Conservation (phyloP, 805 yeast species). For the Ogataea nakhonphanomensis region DNA sequence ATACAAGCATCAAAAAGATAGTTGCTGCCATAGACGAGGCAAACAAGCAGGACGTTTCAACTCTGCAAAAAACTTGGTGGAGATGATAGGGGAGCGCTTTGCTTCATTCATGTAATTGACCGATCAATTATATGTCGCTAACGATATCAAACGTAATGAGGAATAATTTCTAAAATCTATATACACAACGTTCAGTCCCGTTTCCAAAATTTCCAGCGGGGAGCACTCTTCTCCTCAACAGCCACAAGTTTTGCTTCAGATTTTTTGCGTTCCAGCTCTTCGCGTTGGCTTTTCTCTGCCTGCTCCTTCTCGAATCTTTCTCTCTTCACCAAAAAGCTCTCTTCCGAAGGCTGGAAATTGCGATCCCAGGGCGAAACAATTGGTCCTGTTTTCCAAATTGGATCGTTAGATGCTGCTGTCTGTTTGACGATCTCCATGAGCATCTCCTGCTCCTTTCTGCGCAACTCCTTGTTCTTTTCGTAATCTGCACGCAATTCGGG, state of each 20-base stretch:
- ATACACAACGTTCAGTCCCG: neutral
- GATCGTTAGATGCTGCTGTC: slow-evolving; percentile 67
- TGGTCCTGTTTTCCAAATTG: slow-evolving; percentile 79
- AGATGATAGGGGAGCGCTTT: slow-evolving; percentile 9
- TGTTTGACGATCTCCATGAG: slow-evolving; percentile 61
- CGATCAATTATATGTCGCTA: neutral
- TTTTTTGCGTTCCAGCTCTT: slow-evolving; percentile 41
- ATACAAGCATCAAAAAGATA: slow-evolving; percentile 77
- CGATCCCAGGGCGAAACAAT: slow-evolving; percentile 67
- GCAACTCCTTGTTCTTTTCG: slow-evolving; percentile 56
- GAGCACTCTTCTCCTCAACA: neutral
- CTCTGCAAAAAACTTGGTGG: slow-evolving; percentile 11
- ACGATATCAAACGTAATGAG: too few relatives aligned
- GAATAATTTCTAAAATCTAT: too few relatives aligned
- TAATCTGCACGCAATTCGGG: slow-evolving; percentile 82
- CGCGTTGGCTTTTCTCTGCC: slow-evolving; percentile 38
- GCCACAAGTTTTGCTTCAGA: slow-evolving; percentile 33
- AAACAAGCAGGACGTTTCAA: slow-evolving; percentile 44
- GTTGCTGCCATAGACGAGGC: slow-evolving; percentile 82
- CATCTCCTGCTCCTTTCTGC: slow-evolving; percentile 67
- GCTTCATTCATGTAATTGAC: neutral
- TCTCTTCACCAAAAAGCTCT: slow-evolving; percentile 36
- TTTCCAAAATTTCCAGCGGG: slow-evolving; percentile 7
- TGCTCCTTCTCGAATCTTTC: slow-evolving; percentile 45
- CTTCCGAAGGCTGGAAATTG: slow-evolving; percentile 33